Evolutionary conservation across 768 basidiomycete species (phyloP).

Genomic region (Serendipita sp.): DNA sequence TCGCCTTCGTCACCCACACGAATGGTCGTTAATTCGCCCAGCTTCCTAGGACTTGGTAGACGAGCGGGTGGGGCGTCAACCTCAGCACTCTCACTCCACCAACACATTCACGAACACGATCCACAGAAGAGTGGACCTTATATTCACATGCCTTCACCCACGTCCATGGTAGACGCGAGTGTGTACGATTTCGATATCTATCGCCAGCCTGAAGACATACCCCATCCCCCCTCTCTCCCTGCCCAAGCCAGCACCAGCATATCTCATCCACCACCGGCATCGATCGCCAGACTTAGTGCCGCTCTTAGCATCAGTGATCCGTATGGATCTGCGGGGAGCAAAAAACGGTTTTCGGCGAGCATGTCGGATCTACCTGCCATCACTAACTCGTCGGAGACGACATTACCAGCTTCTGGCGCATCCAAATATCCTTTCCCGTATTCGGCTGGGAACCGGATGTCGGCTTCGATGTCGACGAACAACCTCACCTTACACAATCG

Average conservation of each 20-base stretch:
- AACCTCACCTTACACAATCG: background rate
- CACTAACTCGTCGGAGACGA: background rate
- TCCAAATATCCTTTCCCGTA: background rate
- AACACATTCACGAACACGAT: background rate
- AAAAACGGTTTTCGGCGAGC: conserved; percentile 1
- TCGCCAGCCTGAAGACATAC: background rate
- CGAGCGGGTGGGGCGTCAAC: background rate
- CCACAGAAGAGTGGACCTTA: background rate
- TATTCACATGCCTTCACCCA: background rate
- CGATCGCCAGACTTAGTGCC: background rate
- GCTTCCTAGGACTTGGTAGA: background rate
- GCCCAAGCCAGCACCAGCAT: too few relatives aligned
- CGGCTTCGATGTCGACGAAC: background rate
- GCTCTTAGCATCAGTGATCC: background rate
- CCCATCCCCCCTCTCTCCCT: background rate
- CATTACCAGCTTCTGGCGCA: background rate
- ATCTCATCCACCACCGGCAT: conserved; percentile 5
- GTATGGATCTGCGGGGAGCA: background rate
- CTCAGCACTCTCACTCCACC: background rate
- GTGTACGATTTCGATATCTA: conserved; percentile 7
- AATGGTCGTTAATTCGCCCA: background rate
- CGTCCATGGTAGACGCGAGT: conserved; percentile 1
- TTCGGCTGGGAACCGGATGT: background rate
- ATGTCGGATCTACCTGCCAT: background rate
- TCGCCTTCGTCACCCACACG: conserved; percentile 1